Conservation (phyloP, 164 flowering plant genomes). For the Protea cynaroides region DNA sequence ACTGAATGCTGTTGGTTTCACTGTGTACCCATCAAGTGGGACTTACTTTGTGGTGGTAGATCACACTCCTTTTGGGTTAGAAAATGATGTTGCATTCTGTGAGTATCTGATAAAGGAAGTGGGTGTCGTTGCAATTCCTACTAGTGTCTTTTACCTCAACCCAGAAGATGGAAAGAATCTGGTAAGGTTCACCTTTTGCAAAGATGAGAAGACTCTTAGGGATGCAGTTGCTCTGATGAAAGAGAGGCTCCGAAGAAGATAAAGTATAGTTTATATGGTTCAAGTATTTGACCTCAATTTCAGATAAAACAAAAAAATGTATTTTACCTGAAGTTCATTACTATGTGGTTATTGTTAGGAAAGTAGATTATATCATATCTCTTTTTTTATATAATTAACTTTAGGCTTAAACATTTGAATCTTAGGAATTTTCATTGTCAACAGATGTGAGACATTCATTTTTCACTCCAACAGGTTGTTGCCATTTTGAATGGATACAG, state of each 20-base stretch:
- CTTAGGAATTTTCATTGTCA: too few species aligned
- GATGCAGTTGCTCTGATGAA: slow-evolving; percentile 86
- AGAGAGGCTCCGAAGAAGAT: slow-evolving; percentile 49
- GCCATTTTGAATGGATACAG: too few species aligned
- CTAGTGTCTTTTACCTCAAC: slow-evolving; percentile 87
- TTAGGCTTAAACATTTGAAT: too few species aligned
- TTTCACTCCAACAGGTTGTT: too few species aligned
- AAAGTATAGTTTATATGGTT: neutral
- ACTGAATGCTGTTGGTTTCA: slow-evolving; percentile 71
- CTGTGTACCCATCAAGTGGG: slow-evolving; percentile 84
- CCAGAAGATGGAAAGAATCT: slow-evolving; percentile 94
- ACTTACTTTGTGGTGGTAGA: slow-evolving; percentile 93
- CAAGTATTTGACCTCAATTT: too few species aligned
- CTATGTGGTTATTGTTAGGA: too few species aligned
- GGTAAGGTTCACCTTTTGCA: slow-evolving; percentile 96
- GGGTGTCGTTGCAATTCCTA: slow-evolving; percentile 94
- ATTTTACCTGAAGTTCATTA: too few species aligned
- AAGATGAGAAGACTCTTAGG: slow-evolving; percentile 85
- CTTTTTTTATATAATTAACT: too few species aligned
- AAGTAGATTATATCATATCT: too few species aligned
- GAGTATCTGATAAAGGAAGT: slow-evolving; percentile 88
- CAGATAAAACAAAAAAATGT: too few species aligned
- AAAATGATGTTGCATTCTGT: slow-evolving; percentile 82
- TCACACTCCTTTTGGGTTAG: slow-evolving; percentile 86
- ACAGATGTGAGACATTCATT: too few species aligned